Base-by-base conservation (phyloP, 768 basidiomycete species). In the Xerocomellus amylosporus region DNA sequence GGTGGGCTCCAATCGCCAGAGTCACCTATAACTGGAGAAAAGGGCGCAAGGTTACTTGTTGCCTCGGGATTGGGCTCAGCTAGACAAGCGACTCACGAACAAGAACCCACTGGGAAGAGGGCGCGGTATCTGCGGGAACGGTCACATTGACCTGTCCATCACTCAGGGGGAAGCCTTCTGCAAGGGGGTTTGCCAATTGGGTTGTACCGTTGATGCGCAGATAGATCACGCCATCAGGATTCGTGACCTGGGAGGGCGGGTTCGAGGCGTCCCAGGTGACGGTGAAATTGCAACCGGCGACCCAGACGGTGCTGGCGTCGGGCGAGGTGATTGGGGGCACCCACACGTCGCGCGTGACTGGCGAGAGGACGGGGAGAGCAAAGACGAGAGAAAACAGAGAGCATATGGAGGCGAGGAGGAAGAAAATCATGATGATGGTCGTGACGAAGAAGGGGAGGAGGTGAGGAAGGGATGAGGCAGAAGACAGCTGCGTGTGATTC, bases 221-320 rank as follows among this genome's bases (percentile, higher is more conserved):
- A 46, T 73, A 67, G 49, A 83, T 72, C 51, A 45, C 26, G 31
- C 82, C 82, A 4, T 53, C 31, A 38, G 64, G 61, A 62, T 82
- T 83, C 20, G 81, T 82, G 58, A 83, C 78, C 52, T 81, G 64
- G 5, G 54, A 51, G 0, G 81, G 82, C 28, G 72, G 52, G 49
- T 65, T 58, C 19, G 77, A 71, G 8, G 65, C 71, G 55, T 81
- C 67, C 81, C 81, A 83, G 38, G 71, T 73, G 54, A 83, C 79
- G 46, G 64, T 71, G 53, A 73, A 74, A 5, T 54, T 65, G 17
- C 63, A 26, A 5, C 79, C 79, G 14, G 70, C 71, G 24, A 56
- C 58, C 81, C 81, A 83, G 36, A 73, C 62, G 17, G 71, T 68
- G 19, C 58, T 65, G 2, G 61, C 60, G 17, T 54, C 24, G 1